A percentile compares a stretch with the other conserved stretches of the same genome.
These are phyloP conservation scores for Alternaria alternata DNA, from an alignment of 2,329 filamentous ascomycete species.

Conservation along the genomic window DNA sequence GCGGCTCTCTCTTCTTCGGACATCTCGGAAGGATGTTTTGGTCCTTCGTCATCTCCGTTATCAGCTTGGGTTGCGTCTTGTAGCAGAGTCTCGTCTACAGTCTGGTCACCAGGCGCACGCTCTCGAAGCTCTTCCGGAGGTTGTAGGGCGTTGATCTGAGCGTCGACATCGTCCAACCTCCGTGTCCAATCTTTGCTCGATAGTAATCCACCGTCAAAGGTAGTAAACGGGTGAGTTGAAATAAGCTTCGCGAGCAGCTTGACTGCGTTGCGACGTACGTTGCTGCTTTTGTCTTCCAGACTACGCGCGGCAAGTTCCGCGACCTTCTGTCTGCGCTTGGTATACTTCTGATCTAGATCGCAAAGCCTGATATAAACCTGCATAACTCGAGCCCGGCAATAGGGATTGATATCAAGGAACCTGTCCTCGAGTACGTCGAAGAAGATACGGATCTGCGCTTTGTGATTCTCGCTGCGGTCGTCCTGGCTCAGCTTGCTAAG, in stretches of 20 bases:
- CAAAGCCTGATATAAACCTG: slow-evolving; percentile 94
- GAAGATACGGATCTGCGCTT: slow-evolving; percentile 94
- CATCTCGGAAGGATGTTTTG: slow-evolving; percentile 70
- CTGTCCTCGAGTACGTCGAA: slow-evolving; percentile 96
- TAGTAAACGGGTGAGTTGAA: slow-evolving; percentile 85
- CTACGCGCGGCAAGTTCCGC: slow-evolving; percentile 88
- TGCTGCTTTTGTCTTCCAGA: slow-evolving; percentile 97
- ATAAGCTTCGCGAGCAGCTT: slow-evolving; percentile 88
- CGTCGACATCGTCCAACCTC: slow-evolving; percentile 81
- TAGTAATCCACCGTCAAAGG: slow-evolving; percentile 74
- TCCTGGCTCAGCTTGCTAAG: slow-evolving; percentile 81
- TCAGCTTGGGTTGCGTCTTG: slow-evolving; percentile 88
- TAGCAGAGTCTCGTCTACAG: slow-evolving; percentile 78
- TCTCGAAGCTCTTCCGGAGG: slow-evolving; percentile 80
- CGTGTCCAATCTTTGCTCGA: slow-evolving; percentile 85
- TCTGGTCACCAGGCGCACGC: slow-evolving; percentile 68
- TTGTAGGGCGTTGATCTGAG: slow-evolving; percentile 80
- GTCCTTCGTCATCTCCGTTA: slow-evolving; percentile 39
- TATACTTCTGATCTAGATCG: slow-evolving; percentile 89
- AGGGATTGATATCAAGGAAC: slow-evolving; percentile 95
- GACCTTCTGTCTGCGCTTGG: slow-evolving; percentile 86
- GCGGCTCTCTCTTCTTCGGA: slow-evolving; percentile 80
- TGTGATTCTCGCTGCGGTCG: slow-evolving; percentile 90
- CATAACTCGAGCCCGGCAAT: slow-evolving; percentile 88
- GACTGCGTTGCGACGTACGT: slow-evolving; percentile 93